Base-by-base conservation (phyloP, 176 grass and related monocot species). In the Musa itinerans region DNA sequence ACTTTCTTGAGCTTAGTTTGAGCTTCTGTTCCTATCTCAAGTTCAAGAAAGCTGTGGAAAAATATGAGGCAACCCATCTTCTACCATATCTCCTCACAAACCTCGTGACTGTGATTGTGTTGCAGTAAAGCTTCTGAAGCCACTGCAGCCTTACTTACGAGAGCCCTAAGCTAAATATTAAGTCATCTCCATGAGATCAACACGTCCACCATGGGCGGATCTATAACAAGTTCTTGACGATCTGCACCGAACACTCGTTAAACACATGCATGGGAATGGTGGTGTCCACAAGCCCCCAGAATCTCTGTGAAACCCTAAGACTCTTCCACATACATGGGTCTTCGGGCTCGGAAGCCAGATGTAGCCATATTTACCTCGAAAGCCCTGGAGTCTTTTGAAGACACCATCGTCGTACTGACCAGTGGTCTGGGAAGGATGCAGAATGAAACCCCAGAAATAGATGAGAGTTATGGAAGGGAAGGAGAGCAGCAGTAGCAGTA, bases 31-130 rank as follows among this genome's bases (percentile, higher is more conserved):
- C 25, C 14, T 64, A 63, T 77, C 58, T 77, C 62, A 77, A 66
- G 75, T 77, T 54, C 75, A 77, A 66, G 75, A 77, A 77, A 77
- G 75, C 75, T 77, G 75, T 77, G 75, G 75, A 77, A 77, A 77
- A 77, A 66, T 54, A 53, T 66, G 62, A 77, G 59, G 61, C 75
- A 77, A 77, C 48, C 62, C 75, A 63, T 23, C 56, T 62, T 62
- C 43, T 50, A 23, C 1, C 0, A 27, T 63, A 13, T 3, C 8
- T n/a, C 15, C 10, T n/a, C 26, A 27, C 26, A 29, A 29, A 68
- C 22, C 1, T 29, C 29, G 5, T 34, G 29, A 34, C 29, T 34
- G 3, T 34, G 29, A 34, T 34, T 3, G 29, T 34, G 29, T 34
- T 34, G 29, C 29, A 4, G 29, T 34, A 34, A 27, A 34, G 29